Percentiles rank a stretch among this genome's conserved stretches.
These are phyloP conservation scores for Chamaecrista fasciculata DNA, from an alignment of 306 rosid genomes.

Conservation along the genomic window DNA sequence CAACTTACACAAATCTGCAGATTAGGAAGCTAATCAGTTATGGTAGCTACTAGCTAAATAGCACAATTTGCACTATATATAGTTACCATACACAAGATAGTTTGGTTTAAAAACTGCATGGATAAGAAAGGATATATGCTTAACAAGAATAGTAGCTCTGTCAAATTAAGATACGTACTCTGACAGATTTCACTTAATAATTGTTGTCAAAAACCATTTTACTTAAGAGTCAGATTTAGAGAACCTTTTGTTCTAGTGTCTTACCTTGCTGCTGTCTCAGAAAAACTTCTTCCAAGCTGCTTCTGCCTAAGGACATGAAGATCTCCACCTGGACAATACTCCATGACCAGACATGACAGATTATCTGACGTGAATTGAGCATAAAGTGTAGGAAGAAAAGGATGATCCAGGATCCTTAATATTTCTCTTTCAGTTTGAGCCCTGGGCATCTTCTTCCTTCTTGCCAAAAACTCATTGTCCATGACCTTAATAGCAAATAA, in stretches of 20 bases:
- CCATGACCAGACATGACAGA: conserved; percentile 91
- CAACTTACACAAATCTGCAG: not conserved
- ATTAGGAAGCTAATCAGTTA: not conserved
- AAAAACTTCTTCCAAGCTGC: conserved; percentile 71
- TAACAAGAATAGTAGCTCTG: not conserved
- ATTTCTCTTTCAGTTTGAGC: conserved; percentile 97
- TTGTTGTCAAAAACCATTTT: not conserved
- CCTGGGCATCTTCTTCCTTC: conserved; percentile 93
- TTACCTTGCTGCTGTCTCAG: conserved; percentile 90
- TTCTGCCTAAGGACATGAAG: conserved; percentile 95
- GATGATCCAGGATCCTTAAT: conserved; percentile 93
- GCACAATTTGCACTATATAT: not conserved
- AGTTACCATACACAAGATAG: not conserved
- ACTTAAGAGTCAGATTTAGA: too few relatives aligned
- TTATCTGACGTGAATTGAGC: conserved; percentile 88
- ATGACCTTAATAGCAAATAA: conserved; percentile 94
- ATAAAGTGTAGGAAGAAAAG: conserved; percentile 93
- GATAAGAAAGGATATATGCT: not conserved
- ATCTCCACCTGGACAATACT: conserved; percentile 99
- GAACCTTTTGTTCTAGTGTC: conserved; percentile 13
- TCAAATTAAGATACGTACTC: not conserved
- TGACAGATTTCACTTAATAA: not conserved
- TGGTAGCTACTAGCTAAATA: not conserved
- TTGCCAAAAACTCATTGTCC: conserved; percentile 92
- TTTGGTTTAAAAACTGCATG: not conserved